Base-by-base conservation (phyloP, 345 rosid genomes). In the Iberis pinnata region DNA sequence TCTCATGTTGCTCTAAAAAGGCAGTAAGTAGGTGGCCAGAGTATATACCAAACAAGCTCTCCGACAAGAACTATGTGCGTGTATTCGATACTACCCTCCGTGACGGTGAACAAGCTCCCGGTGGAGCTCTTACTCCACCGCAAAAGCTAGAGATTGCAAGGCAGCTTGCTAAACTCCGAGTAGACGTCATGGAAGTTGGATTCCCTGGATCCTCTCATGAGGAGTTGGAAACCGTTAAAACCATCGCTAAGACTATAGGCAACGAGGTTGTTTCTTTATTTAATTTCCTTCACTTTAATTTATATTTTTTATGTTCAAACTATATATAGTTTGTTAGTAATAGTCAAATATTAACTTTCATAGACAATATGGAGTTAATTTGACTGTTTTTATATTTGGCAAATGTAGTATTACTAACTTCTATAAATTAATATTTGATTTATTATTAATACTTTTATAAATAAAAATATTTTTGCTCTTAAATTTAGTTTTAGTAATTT, bases 51-150 rank as follows among this genome's bases (percentile, higher is more conserved):
- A 67, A 66, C 74, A 78, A 50, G 36, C 81, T 92, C 25, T 43
- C 81, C 0, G 84, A 82, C 69, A 81, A 88, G 24, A 63, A 65
- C 35, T 87, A 87, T 40, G 88, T 90, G 31, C 87, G 96, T 58
- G 49, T 87, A 29, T 82, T 90, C 51, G 95, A 90, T 71, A 90
- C 96, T 45, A 90, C 98, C 18, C 98, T 84, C 67, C 96, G 98
- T 26, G 96, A 87, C 41, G 96, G 98, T 13, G 98, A 90, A 60
- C 98, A 87, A 71, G 76, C 98, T 58, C 96, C 96, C 0, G 98
- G 98, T 56, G 98, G 89, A 69, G 65, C 95, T 15, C 67, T 90
- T 32, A 84, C 95, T 17, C 75, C 96, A 38, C 79, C 80, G 49
- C 87, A 87, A 70, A 87, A 87, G 64, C 78, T 87, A 7, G 82